Conservation (phyloP, 106 monocot genomes). For the Ottelia alismoides region DNA sequence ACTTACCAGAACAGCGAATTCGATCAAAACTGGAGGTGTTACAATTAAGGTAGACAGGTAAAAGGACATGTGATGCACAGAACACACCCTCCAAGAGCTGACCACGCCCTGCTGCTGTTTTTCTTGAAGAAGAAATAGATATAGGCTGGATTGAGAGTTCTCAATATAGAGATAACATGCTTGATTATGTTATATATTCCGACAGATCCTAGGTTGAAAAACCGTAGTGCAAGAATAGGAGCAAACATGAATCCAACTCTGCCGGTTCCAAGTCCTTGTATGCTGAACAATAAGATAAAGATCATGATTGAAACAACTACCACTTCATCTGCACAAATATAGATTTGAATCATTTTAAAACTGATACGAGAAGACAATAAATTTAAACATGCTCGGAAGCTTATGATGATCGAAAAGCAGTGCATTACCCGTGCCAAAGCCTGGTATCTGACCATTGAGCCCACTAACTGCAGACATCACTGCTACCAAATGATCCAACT, state of each 20-base stretch:
- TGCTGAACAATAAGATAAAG: conserved; percentile 64
- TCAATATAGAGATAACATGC: conserved; percentile 58
- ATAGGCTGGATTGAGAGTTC: conserved; percentile 70
- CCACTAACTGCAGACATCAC: conserved; percentile 96
- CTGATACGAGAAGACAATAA: not conserved
- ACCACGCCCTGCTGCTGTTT: conserved; percentile 66
- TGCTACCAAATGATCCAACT: conserved; percentile 15
- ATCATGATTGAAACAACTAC: conserved; percentile 58
- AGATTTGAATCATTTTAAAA: not conserved
- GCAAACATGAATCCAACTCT: conserved; percentile 86
- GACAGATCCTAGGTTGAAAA: conserved; percentile 70
- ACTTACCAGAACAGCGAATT: too few species aligned
- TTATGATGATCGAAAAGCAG: too few species aligned
- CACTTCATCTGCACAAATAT: conserved; percentile 45
- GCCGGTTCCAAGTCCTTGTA: conserved; percentile 87
- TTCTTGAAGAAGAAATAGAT: conserved; percentile 69
- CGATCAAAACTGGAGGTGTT: too few species aligned
- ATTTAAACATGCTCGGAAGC: not conserved
- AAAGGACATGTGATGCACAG: conserved; percentile 79
- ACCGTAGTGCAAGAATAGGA: conserved; percentile 75
- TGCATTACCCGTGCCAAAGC: conserved; percentile 58
- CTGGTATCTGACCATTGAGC: conserved; percentile 67
- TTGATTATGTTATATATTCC: conserved; percentile 72
- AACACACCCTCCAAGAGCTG: conserved; percentile 88
- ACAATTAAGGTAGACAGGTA: not conserved